phyloP scores from a whole-genome alignment of 345 rosid species.

The Eucalyptus sideroxylon region DNA sequence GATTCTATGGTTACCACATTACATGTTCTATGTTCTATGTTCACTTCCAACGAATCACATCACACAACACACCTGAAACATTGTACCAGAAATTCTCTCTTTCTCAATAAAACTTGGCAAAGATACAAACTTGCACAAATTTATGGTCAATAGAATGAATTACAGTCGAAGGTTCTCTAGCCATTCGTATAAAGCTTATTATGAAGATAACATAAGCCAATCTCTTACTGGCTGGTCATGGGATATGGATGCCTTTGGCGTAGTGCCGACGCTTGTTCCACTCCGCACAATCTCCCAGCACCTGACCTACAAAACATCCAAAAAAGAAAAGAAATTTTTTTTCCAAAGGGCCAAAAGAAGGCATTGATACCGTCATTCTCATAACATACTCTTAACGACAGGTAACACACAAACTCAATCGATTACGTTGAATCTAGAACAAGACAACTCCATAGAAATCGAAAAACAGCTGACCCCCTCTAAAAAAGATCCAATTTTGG shows the following conservation, averaged over 20 bases:
- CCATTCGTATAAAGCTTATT: background rate
- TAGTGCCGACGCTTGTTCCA: slow-evolving; percentile 38
- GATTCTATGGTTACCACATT: background rate
- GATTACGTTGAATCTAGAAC: background rate
- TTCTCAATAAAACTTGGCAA: background rate
- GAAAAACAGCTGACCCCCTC: background rate
- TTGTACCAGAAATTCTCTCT: background rate
- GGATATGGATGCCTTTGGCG: slow-evolving; percentile 75
- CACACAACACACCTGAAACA: background rate
- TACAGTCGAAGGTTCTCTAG: background rate
- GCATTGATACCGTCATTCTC: background rate
- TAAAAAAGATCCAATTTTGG: background rate
- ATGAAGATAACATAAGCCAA: background rate
- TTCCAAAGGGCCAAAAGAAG: background rate
- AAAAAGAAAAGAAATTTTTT: background rate
- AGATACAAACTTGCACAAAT: background rate
- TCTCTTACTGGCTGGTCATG: slow-evolving; percentile 90
- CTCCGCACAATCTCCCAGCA: slow-evolving; percentile 82
- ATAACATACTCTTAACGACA: background rate
- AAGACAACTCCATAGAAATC: background rate
- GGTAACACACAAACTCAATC: background rate
- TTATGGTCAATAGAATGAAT: background rate
- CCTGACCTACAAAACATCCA: slow-evolving; percentile 47
- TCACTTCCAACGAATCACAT: background rate
- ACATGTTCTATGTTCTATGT: background rate